These are phyloP conservation scores for Ustilago shanxiensis DNA, from an alignment of 1,284 basidiomycete species.

Conservation along the genomic window DNA sequence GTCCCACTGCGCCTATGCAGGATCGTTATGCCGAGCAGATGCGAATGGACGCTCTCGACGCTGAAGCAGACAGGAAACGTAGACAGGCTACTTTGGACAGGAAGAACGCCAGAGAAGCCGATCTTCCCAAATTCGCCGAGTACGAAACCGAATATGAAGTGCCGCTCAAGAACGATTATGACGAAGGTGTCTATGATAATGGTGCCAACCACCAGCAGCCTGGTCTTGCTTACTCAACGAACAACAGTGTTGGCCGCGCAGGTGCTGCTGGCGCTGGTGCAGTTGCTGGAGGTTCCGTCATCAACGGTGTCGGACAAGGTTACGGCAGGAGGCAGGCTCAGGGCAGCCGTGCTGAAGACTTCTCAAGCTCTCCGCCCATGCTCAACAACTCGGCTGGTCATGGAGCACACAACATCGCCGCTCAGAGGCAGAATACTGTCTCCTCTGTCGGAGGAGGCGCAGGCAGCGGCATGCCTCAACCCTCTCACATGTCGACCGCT, in stretches of 20 bases:
- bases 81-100: conserved; percentile 50
- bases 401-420: conserved; percentile 39
- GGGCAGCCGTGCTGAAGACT: conserved; percentile 29
- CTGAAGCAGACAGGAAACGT: conserved; percentile 58
- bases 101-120: conserved; percentile 20
- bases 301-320: conserved; percentile 57
- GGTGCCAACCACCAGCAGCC: conserved; percentile 34
- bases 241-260: conserved; percentile 28
- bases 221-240: conserved; percentile 48
- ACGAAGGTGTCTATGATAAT: conserved; percentile 42
- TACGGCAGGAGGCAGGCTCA: conserved; percentile 51
- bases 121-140: conserved; percentile 66
- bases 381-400: conserved; percentile 53
- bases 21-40: conserved; percentile 57
- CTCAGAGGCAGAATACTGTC: conserved; percentile 31
- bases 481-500: conserved; percentile 22
- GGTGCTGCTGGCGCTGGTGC: conserved; percentile 26
- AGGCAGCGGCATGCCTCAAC: conserved; percentile 10
- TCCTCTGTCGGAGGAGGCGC: conserved; percentile 11
- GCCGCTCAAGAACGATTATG: conserved; percentile 62
- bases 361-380: conserved; percentile 36
- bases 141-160: conserved; percentile 64
- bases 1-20: conserved; percentile 21
- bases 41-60: conserved; percentile 66
- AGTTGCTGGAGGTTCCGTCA: conserved; percentile 33